phyloP scores from a whole-genome alignment of 768 basidiomycete species.

The Filobasidium wieringae region DNA sequence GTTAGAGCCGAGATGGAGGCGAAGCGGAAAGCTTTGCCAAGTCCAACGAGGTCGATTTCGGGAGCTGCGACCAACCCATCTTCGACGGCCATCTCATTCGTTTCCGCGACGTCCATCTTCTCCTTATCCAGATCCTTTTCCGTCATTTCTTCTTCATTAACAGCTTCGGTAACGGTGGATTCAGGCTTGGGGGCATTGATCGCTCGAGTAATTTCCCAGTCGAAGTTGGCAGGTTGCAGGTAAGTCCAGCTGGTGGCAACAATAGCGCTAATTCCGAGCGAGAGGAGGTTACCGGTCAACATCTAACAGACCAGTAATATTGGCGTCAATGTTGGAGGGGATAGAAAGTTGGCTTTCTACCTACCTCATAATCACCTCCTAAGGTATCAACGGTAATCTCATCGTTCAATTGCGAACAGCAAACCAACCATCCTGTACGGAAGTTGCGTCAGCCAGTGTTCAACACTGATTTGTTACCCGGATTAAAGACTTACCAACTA shows the following conservation, averaged over 20 bases:
- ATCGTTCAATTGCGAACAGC: conserved; percentile 58
- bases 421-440: conserved; percentile 66
- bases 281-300: conserved; percentile 80
- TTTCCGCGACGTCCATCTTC: conserved; percentile 36
- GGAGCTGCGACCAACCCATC: conserved; percentile 5
- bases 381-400: conserved; percentile 54
- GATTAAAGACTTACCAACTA: conserved; percentile 36
- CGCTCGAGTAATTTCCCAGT: conserved; percentile 65
- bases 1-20: conserved; percentile 52
- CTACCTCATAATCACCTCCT: conserved; percentile 29
- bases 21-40: conserved; percentile 67
- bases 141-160: background rate
- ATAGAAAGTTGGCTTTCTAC: background rate
- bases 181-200: conserved; percentile 49
- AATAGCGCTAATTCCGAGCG: conserved; percentile 69
- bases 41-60: conserved; percentile 41
- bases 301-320: conserved; percentile 46
- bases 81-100: conserved; percentile 6
- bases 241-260: conserved; percentile 55
- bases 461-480: background rate
- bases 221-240: conserved; percentile 67
- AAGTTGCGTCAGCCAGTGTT: background rate
- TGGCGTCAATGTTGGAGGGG: conserved; percentile 11
- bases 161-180: conserved; percentile 11
- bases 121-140: conserved; percentile 31